These are phyloP conservation scores for Ceratocystis variospora DNA, from an alignment of 2,329 filamentous ascomycete genomes.

Conservation along the genomic window DNA sequence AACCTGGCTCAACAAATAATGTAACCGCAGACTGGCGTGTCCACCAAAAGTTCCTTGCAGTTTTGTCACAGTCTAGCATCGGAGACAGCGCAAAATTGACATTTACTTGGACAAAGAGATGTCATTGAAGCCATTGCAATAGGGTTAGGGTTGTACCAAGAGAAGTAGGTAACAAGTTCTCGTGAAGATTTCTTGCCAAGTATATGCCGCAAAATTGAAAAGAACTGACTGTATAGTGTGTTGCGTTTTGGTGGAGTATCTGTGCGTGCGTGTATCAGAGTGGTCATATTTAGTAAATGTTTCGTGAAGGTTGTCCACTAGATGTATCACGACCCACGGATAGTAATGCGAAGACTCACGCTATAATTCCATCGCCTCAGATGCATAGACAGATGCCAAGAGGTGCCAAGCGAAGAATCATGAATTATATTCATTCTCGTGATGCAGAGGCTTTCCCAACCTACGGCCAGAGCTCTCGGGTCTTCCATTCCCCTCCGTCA, in stretches of 20 bases:
- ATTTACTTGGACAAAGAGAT: too few species aligned
- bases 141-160: not conserved
- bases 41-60: slow-evolving; percentile 1
- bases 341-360: not conserved
- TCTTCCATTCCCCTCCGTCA: slow-evolving; percentile 24
- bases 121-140: not conserved
- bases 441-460: not conserved
- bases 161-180: too few species aligned
- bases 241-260: not conserved
- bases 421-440: too few species aligned
- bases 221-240: not conserved
- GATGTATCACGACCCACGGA: too few species aligned
- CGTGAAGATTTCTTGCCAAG: not conserved
- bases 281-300: not conserved
- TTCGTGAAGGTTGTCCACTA: not conserved
- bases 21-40: not conserved
- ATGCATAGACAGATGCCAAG: too few species aligned
- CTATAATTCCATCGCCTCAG: not conserved
- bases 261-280: not conserved
- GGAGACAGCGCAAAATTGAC: not conserved
- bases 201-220: not conserved
- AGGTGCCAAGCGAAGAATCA: too few species aligned
- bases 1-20: not conserved
- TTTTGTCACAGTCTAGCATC: not conserved
- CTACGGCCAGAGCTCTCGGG: slow-evolving; percentile 15